Evolutionary conservation across 2,329 filamentous ascomycete species (phyloP).

Genomic region (Zymoseptoria ardabiliae): DNA sequence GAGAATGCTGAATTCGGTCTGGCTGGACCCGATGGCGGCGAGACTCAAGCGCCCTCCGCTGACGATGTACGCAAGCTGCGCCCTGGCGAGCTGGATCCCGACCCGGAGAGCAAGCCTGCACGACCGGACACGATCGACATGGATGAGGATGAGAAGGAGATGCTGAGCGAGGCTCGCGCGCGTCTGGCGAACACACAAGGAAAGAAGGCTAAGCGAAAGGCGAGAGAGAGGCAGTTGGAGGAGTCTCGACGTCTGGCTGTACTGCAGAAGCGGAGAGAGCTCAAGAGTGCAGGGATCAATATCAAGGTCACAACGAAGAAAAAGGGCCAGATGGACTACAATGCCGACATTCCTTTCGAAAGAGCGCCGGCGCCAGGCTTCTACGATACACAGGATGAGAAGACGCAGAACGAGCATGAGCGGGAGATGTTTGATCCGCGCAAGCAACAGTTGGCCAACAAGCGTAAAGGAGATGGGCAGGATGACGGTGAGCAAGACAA

Average conservation of each 20-base stretch:
- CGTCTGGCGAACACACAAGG: slow-evolving; percentile 96
- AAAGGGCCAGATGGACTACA: slow-evolving; percentile 98
- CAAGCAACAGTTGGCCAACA: slow-evolving; percentile 83
- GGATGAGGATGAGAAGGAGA: slow-evolving; percentile 98
- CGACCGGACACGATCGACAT: slow-evolving; percentile 95
- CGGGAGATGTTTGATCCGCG: slow-evolving; percentile 82
- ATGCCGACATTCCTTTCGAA: slow-evolving; percentile 96
- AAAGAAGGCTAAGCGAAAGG: slow-evolving; percentile 98
- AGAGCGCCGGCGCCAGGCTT: slow-evolving; percentile 84
- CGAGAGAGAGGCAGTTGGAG: slow-evolving; percentile 87
- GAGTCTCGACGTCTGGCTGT: slow-evolving; percentile 85
- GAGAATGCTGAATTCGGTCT: slow-evolving; percentile 76
- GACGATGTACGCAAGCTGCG: slow-evolving; percentile 78
- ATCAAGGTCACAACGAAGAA: slow-evolving; percentile 90
- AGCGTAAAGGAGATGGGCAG: slow-evolving; percentile 87
- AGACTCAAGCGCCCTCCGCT: slow-evolving; percentile 78
- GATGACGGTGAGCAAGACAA: slow-evolving; percentile 63
- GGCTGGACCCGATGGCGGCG: slow-evolving; percentile 76
- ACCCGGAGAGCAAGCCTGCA: slow-evolving; percentile 92
- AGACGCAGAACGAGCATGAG: slow-evolving; percentile 71
- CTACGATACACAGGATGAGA: slow-evolving; percentile 84
- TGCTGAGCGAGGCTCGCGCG: slow-evolving; percentile 94
- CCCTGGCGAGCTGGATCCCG: slow-evolving; percentile 92
- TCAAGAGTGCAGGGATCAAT: slow-evolving; percentile 97
- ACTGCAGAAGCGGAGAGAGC: slow-evolving; percentile 87